Evolutionary conservation across 176 grass and related monocot species (phyloP), one percentile per base, ranked within the genome.

Genomic region (Panicum miliaceum): DNA sequence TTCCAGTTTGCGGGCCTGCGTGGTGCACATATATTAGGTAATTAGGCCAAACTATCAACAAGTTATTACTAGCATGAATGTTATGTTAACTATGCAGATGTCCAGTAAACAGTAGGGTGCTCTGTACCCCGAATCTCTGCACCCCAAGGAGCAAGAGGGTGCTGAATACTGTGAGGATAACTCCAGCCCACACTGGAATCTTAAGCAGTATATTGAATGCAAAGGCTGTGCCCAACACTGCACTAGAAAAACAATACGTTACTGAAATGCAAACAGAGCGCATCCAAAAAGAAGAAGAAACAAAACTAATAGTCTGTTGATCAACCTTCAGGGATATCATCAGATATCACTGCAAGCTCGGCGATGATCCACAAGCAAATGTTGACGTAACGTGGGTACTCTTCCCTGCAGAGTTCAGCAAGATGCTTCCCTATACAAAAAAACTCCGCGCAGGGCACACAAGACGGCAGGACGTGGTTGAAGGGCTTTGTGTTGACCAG

Each of bases 141-240:
- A 94, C 82, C 12, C 86, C 92, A 71, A 92, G 89, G 63, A 94
- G 87, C 51, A 94, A 37, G 13, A 94, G 73, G 29, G 91, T 96
- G 72, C 89, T 93, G 32, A 92, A 76, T 5, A 85, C 90, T 43
- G 88, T 92, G 73, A 97, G 87, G 32, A 94, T 89, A 37, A 97
- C 94, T 53, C 94, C 92, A 37, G 27, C 86, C 94, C 94, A 97
- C 15, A 97, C 47, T 11, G 92, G 92, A 76, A 97, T 91, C 19
- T 86, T 89, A 19, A 94, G 85, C 83, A 97, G 84, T 68, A 97
- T 97, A 41, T 94, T 94, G 41, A 97, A 90, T 29, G 92, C 94
- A 68, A 97, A 94, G 25, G 94, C 94, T 48, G 88, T 93, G 41
- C 91, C 91, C 59, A 93, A 82, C 34, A 93, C 91, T 88, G 57